Conservation (phyloP, 352 stramenopile species). For the Phytophthora cactorum region DNA sequence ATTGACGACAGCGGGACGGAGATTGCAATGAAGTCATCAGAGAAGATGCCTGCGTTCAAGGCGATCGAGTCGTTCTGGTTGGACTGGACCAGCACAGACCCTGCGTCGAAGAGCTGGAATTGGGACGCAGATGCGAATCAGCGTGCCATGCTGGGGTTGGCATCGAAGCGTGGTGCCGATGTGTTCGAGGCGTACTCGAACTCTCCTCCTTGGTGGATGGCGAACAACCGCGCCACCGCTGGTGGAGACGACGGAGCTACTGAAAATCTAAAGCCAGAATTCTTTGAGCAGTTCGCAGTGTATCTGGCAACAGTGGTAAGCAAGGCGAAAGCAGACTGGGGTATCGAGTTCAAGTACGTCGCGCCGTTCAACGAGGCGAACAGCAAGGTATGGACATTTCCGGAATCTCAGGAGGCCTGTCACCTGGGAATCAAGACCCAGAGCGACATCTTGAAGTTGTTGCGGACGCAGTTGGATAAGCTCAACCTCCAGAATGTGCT, state of each 20-base stretch:
- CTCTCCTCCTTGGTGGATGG: conserved; percentile 63
- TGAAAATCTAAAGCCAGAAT: conserved; percentile 46
- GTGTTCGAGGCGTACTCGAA: conserved; percentile 56
- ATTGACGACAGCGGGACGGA: conserved; percentile 43
- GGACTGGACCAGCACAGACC: conserved; percentile 41
- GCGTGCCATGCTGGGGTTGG: conserved; percentile 38
- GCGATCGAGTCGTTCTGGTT: conserved; percentile 49
- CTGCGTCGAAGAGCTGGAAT: conserved; percentile 36
- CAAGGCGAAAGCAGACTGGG: conserved; percentile 45
- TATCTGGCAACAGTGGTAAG: conserved; percentile 49
- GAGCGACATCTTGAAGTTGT: conserved; percentile 33
- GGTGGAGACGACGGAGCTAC: conserved; percentile 37
- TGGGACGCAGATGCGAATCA: conserved; percentile 46
- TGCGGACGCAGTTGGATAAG: conserved; percentile 43
- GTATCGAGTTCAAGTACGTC: conserved; percentile 51
- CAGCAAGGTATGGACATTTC: conserved; percentile 34
- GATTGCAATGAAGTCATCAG: conserved; percentile 45
- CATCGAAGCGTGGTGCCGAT: conserved; percentile 40
- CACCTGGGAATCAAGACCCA: conserved; percentile 48
- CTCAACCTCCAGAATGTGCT: conserved; percentile 26
- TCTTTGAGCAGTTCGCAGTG: conserved; percentile 6
- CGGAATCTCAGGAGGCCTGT: conserved; percentile 48
- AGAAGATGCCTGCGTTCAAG: conserved; percentile 50
- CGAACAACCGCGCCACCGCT: conserved; percentile 22
- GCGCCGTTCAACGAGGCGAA: conserved; percentile 58